Percentiles rank a stretch among this genome's conserved stretches.
Evolutionary conservation across 805 yeast species (phyloP).

Genomic region (Candida khao-thaluensis): DNA sequence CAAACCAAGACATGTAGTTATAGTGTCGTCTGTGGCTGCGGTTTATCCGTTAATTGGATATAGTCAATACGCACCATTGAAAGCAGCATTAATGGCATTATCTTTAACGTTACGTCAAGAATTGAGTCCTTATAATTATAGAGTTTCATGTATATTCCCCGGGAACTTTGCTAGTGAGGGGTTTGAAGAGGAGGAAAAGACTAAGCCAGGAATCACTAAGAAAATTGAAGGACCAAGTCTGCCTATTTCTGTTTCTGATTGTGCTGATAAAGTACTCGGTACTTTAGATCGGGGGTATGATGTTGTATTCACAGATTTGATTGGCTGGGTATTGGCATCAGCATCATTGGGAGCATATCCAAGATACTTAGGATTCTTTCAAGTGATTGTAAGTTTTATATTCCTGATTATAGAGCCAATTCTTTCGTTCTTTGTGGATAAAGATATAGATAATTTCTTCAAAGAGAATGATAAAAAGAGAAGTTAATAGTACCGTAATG

Average conservation of each 20-base stretch:
- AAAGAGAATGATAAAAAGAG: slow-evolving; percentile 22
- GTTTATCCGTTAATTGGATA: slow-evolving; percentile 90
- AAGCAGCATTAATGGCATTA: slow-evolving; percentile 76
- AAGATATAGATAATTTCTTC: slow-evolving; percentile 53
- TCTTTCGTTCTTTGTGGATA: slow-evolving; percentile 47
- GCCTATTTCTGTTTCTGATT: slow-evolving; percentile 64
- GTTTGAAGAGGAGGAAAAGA: slow-evolving; percentile 69
- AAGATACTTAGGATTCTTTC: slow-evolving; percentile 53
- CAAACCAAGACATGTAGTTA: slow-evolving; percentile 57
- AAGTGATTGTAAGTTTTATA: slow-evolving; percentile 34
- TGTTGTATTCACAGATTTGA: slow-evolving; percentile 74
- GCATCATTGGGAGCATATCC: slow-evolving; percentile 71
- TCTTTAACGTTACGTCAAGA: slow-evolving; percentile 84
- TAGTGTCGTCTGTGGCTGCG: slow-evolving; percentile 72
- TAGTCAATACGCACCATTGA: slow-evolving; percentile 84
- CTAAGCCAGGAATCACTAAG: slow-evolving; percentile 83
- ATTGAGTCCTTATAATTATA: slow-evolving; percentile 59
- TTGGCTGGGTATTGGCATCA: slow-evolving; percentile 78
- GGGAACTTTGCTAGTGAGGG: slow-evolving; percentile 94
- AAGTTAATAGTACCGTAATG: background rate
- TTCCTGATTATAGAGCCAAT: slow-evolving; percentile 53
- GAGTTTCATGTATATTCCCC: slow-evolving; percentile 76
- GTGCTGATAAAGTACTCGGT: slow-evolving; percentile 59
- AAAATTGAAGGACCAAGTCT: slow-evolving; percentile 81
- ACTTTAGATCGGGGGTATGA: slow-evolving; percentile 64